Percentiles rank a stretch among this genome's conserved stretches.
Evolutionary conservation across 2,329 filamentous ascomycete genomes (phyloP).

Genomic region (Periconia macrospinosa): DNA sequence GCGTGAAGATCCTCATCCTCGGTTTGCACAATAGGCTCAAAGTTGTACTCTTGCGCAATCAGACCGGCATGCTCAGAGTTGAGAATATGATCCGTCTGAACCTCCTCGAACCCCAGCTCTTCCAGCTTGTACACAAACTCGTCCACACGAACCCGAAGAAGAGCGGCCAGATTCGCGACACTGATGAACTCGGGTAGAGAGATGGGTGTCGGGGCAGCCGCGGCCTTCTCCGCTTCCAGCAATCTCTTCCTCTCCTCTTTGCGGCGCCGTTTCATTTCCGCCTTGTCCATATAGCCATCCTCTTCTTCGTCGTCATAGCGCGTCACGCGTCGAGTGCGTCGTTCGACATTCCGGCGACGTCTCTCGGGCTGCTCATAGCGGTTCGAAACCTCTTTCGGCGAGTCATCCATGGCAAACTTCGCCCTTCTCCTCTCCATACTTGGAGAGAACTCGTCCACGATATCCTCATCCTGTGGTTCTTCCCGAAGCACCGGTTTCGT

Average conservation of each 20-base stretch:
- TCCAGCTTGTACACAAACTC: constrained; percentile 75
- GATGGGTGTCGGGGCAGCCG: constrained; percentile 51
- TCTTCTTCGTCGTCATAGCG: constrained; percentile 22
- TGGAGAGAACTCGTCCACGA: constrained; percentile 30
- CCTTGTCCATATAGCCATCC: constrained; percentile 25
- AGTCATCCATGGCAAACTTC: constrained; percentile 27
- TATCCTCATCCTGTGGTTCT: constrained; percentile 15
- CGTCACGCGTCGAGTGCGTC: constrained; percentile 20
- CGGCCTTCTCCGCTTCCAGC: constrained; percentile 22
- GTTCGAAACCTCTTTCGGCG: constrained; percentile 20
- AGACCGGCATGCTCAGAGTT: constrained; percentile 88
- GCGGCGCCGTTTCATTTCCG: constrained; percentile 35
- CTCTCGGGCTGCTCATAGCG: constrained; percentile 35
- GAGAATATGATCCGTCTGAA: constrained; percentile 80
- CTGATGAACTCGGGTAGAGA: constrained; percentile 89
- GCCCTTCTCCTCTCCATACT: constrained; percentile 25
- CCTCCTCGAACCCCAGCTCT: constrained; percentile 89
- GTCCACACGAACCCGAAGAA: constrained; percentile 70
- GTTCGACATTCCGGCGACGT: constrained; percentile 20
- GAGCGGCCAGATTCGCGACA: constrained; percentile 76
- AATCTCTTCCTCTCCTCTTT: constrained; percentile 39
- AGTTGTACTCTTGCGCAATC: constrained; percentile 90
- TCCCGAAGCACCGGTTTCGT: constrained; percentile 28
- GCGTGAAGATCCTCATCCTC: constrained; percentile 74
- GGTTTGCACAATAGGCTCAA: constrained; percentile 74